Conservation (phyloP, 2,329 filamentous ascomycete species). For the Trichoderma guizhouense region DNA sequence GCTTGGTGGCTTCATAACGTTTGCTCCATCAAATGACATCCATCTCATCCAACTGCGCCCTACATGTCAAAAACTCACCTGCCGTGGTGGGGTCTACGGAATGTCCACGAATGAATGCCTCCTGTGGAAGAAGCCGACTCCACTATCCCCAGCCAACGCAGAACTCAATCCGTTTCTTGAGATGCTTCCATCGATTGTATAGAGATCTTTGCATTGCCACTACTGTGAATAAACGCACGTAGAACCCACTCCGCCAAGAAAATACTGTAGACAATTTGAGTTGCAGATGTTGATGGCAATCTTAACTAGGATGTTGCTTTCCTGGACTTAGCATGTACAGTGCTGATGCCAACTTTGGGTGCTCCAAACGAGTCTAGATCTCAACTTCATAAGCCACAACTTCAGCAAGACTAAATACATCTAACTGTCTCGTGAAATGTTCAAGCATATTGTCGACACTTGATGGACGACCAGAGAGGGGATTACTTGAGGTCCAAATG, state of each 20-base stretch:
- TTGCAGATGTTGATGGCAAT: neutral
- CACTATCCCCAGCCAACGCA: neutral
- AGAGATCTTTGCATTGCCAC: neutral
- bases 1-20: neutral
- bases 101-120: neutral
- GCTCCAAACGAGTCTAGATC: neutral
- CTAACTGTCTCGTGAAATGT: too few species aligned
- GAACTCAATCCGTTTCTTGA: neutral
- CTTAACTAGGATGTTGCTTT: neutral
- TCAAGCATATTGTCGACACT: neutral
- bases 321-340: neutral
- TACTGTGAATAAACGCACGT: neutral
- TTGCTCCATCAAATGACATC: neutral
- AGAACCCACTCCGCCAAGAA: neutral
- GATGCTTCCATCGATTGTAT: neutral
- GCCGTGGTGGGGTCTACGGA: neutral
- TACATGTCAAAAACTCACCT: slow-evolving; percentile 4
- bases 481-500: neutral
- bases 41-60: neutral
- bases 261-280: neutral
- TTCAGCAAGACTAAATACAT: too few species aligned
- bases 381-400: neutral
- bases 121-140: neutral
- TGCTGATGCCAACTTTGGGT: neutral
- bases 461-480: fast-evolving